A percentile compares a stretch with the other conserved stretches of the same genome.
Conservation (phyloP, 805 yeast genomes). For the Priceomyces haplophilus region DNA sequence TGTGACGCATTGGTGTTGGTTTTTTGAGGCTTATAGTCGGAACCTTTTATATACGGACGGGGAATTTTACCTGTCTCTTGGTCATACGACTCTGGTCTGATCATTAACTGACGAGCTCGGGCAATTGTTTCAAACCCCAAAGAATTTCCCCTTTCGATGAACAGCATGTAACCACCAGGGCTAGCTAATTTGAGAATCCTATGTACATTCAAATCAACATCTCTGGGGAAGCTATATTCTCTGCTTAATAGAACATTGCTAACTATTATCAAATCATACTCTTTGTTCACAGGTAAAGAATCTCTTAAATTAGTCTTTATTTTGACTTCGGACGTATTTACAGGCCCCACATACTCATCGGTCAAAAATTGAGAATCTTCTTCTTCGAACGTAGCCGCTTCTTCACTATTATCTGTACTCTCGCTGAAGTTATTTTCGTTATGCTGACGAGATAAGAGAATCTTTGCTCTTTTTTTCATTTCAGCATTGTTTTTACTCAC, state of each 20-base stretch:
- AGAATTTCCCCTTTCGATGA: slow-evolving; percentile 88
- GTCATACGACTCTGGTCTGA: slow-evolving; percentile 74
- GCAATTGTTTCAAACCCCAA: slow-evolving; percentile 85
- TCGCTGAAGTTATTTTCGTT: slow-evolving; percentile 36
- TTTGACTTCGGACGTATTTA: slow-evolving; percentile 54
- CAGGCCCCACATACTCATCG: slow-evolving; percentile 38
- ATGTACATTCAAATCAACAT: slow-evolving; percentile 67
- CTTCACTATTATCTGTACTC: slow-evolving; percentile 6
- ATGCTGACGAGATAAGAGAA: slow-evolving; percentile 66
- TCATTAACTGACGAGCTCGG: slow-evolving; percentile 82
- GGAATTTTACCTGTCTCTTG: slow-evolving; percentile 62
- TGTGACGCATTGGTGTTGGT: slow-evolving; percentile 34
- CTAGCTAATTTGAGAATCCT: slow-evolving; percentile 56
- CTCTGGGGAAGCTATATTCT: slow-evolving; percentile 60
- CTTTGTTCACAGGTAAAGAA: slow-evolving; percentile 47
- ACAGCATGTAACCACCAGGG: slow-evolving; percentile 76
- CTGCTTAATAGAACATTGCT: slow-evolving; percentile 71
- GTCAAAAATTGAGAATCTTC: slow-evolving; percentile 3
- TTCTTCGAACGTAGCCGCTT: slow-evolving; percentile 8
- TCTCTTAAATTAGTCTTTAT: slow-evolving; percentile 56
- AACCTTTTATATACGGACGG: slow-evolving; percentile 60
- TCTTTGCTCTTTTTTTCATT: slow-evolving; percentile 79
- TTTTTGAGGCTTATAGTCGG: slow-evolving; percentile 40
- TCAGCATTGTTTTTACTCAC: slow-evolving; percentile 54
- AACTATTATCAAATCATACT: slow-evolving; percentile 80